Base-by-base conservation (phyloP, 2,329 filamentous ascomycete genomes). In the Alternaria solani region DNA sequence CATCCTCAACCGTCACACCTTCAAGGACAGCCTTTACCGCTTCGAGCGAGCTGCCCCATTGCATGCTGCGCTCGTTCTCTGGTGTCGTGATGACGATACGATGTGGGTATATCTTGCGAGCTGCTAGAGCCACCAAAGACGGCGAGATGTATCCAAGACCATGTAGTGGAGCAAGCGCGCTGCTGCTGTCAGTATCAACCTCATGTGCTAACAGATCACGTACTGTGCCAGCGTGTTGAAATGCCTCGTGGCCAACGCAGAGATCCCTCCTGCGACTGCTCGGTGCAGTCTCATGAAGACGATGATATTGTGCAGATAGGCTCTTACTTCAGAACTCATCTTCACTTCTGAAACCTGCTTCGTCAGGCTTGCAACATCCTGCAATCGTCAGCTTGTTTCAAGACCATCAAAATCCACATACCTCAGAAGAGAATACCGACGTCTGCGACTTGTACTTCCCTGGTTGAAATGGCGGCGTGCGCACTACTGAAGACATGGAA, bases 281-380 rank as follows among this genome's bases (percentile, higher is more conserved):
- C 94, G 90, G 78, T 96, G 94, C 76, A 96, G 86, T 28, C 95
- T 89, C 67, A 98, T 84, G 75, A 96, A 97, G 3, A 93, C 87
- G 51, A 94, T 82, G 38, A 98, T 87, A 78, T 98, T 94, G 83
- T 94, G 90, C 59, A 94, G 86, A 77, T 98, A 98, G 43, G 92
- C 88, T 59, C 87, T 83, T 2, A 97, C 87, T 66, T 97, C 93
- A 20, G 94, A 86, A 59, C 89, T 91, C 26, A 93, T 82, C 41
- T 84, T 85, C 14, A 91, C 87, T 3, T 84, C 74, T 2, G 84
- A 80, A 55, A 86, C 85, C 3, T 87, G 82, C n/a, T 83, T 80
- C 3, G 87, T 84, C 2, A 96, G 81, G 5, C 81, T 79, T 14
- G 85, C 82, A 36, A 96, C 85, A 41, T 83, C 81, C 75, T 81